Conservation (phyloP, 75 land plant genomes). For the Picea glauca region DNA sequence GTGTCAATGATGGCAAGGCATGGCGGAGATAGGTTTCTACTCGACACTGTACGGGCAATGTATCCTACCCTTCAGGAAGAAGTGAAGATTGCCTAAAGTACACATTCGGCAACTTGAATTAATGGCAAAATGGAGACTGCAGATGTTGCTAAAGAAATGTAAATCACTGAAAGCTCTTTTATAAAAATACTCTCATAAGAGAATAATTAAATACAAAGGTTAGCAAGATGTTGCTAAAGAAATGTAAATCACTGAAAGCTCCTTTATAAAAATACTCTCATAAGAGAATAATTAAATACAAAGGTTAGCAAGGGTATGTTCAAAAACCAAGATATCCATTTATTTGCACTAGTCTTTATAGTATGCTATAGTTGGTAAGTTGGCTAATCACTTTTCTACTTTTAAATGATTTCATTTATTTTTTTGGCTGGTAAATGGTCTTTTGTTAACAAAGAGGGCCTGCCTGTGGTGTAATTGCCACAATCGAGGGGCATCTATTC, state of each 20-base stretch:
- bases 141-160: constrained; percentile 82
- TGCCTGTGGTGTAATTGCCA: no score
- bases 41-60: constrained; percentile 48
- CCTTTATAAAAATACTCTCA: neutral
- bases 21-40: constrained; percentile 76
- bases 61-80: constrained; percentile 59
- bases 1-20: constrained; percentile 86
- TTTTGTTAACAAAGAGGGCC: no score
- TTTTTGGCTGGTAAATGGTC: no score
- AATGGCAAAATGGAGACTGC: constrained; percentile 44
- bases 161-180: neutral
- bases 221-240: constrained; percentile 62
- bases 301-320: neutral
- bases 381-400: no score
- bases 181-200: neutral
- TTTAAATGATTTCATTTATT: no score
- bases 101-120: constrained; percentile 19
- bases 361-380: no score
- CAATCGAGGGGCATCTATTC: no score
- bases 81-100: constrained; percentile 29
- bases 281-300: neutral
- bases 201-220: neutral
- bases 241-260: constrained; percentile 23
- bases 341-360: no score
- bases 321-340: no score